Base-by-base conservation (phyloP, 306 rosid species). In the Albizia julibrissin region DNA sequence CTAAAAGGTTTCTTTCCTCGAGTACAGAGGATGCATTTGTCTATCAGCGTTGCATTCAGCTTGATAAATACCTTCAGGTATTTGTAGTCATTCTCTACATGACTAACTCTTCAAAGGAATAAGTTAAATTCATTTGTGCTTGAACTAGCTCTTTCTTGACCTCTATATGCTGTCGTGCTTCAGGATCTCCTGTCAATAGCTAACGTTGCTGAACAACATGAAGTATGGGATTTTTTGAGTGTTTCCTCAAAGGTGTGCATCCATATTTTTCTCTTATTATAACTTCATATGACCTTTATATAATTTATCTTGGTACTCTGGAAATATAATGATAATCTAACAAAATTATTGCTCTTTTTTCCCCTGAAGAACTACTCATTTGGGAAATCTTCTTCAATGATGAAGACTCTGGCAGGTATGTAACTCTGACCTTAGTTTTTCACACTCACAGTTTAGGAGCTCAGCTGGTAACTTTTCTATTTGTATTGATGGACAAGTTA, bases 1-100 rank as follows among this genome's bases (percentile, higher is more conserved):
- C 99, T 50, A 96, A 96, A 89, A 91, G 99, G 86, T 93, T 96
- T 87, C 94, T 96, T 87, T 96, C 98, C 31, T 96, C 99, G 42
- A 96, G 97, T 88, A 96, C 96, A 47, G 99, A 96, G 89, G 99
- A 96, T 74, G 74, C 99, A 74, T 96, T 96, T 87, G 99, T 96
- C 80, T 97, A 93, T 88, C 94, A 88, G 87, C 94, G 98, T 40
- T 96, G 99, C 86, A 90, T 96, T 86, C 99, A 90, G 84, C 93
- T 96, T 43, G 93, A 93, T 85, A 93, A 86, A 88, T 96, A 92
- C 90, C 93, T 96, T 83, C 98, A 88, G 84, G 99, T 95, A 89
- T 83, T 73, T 56, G 47, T 24, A 22, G 74, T 79, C 78, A 44
- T 56, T 68, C 44, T 66, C 72, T 56, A 7, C 19, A 69, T 69